phyloP scores from a whole-genome alignment of 768 basidiomycete species.

The Cyclocybe cylindracea region DNA sequence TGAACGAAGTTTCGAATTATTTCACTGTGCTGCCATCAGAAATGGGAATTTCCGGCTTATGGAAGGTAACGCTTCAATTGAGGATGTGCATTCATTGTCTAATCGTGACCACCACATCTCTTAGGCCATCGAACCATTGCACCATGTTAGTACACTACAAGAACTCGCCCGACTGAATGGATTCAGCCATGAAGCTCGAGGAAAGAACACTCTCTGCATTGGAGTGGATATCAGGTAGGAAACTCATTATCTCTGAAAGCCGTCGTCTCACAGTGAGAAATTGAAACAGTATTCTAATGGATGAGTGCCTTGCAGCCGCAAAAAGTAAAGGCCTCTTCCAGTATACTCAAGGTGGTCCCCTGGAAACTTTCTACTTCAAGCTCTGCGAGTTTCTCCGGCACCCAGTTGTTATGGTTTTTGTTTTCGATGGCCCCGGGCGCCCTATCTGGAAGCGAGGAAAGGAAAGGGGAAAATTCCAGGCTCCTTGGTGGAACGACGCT shows the following conservation, averaged over 20 bases:
- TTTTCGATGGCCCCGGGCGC: slow-evolving; percentile 10
- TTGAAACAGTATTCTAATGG: slow-evolving; percentile 1
- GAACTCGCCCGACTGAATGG: background rate
- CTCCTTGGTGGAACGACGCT: background rate
- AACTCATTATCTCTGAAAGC: background rate
- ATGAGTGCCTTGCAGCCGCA: slow-evolving; percentile 1
- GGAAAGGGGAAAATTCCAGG: background rate
- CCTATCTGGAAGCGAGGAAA: slow-evolving; percentile 5
- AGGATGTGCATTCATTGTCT: too few species aligned
- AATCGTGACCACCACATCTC: too few species aligned
- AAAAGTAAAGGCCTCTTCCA: background rate
- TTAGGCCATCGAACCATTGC: background rate
- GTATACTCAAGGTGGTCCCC: background rate
- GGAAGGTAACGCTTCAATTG: too few species aligned
- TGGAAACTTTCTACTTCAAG: slow-evolving; percentile 5
- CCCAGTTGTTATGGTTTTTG: slow-evolving; percentile 5
- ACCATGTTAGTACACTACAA: background rate
- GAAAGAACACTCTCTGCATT: background rate
- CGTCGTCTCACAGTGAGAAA: background rate
- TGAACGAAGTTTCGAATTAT: too few species aligned
- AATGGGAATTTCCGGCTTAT: too few species aligned
- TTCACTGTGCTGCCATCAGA: too few species aligned
- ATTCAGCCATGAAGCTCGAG: background rate
- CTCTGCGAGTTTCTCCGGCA: slow-evolving; percentile 1
- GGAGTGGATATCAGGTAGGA: slow-evolving; percentile 7